Evolutionary conservation across 371 early-diverging fungal species (phyloP), one percentile per base, ranked within the genome.

Genomic region (Rhizopus microsporus): DNA sequence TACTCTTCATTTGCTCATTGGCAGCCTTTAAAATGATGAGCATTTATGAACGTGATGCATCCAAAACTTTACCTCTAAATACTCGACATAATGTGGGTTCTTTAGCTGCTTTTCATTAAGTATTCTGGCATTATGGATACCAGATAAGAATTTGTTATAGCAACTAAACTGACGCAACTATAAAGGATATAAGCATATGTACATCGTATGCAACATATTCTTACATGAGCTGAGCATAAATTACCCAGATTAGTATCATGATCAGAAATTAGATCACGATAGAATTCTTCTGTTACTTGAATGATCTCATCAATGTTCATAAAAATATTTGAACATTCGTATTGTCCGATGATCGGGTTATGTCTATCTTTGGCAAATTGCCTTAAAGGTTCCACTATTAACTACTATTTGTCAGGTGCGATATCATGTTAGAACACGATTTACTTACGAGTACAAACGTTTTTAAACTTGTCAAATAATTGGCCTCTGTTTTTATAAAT

Each of bases 301-400:
- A 57, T 47, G 10, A 67, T 30, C 46, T 67, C 64, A 33, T 63
- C 67, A 50, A 67, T 63, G 45, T 67, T 67, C 57, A 67, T 63
- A 35, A 67, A 67, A 2, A 67, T 67, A 13, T 67, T 62, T 48
- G 57, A 49, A 29, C 58, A 62, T 37, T 64, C 55, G 8, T 58
- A 67, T 7, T 62, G 63, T 7, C 63, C 63, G 51, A 67, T 51
- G 39, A 67, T 63, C 34, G 57, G 49, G 1, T 40, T 38, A 50
- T 57, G 48, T 46, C 54, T 64, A 50, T 63, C 63, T 32, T 58
- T 58, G 29, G 67, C 60, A 6, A 35, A 40, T 49, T 54, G 58
- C 44, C 63, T 48, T 17, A 67, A 46, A 2, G 67, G 67, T 10
- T 63, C 57, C 29, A 57, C 67, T 31, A 67, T 58, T 15, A 43